A percentile compares a stretch with the other conserved stretches of the same genome.
Conservation (phyloP, 192 early-diverging fungal species). For the Podila minutissima region DNA sequence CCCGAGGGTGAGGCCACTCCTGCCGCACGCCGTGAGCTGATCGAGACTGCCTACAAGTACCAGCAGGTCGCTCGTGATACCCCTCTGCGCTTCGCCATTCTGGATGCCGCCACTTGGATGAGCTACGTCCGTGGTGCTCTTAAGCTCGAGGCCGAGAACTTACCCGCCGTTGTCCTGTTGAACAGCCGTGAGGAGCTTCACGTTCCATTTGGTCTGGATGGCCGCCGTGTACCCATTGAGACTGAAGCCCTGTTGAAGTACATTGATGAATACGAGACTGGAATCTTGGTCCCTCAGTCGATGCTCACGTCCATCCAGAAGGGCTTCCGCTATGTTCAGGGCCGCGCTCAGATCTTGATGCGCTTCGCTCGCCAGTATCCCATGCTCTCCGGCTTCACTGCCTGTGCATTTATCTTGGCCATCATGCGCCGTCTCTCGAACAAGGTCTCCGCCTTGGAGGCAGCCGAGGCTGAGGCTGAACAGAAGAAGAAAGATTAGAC, state of each 20-base stretch:
- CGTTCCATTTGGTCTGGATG: conserved; percentile 33
- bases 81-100: conserved; percentile 62
- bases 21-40: conserved; percentile 24
- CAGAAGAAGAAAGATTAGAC: background rate
- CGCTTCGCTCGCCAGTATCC: conserved; percentile 17
- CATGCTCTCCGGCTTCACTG: conserved; percentile 11
- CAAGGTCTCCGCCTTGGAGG: background rate
- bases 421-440: conserved; percentile 13
- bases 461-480: background rate
- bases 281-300: conserved; percentile 22
- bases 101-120: conserved; percentile 70
- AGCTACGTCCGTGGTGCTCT: conserved; percentile 69
- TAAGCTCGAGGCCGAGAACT: conserved; percentile 23
- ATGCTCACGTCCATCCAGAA: conserved; percentile 22
- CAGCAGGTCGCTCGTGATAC: background rate
- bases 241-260: conserved; percentile 27
- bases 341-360: background rate
- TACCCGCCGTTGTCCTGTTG: conserved; percentile 45
- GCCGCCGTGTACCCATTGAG: conserved; percentile 19
- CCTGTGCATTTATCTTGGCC: conserved; percentile 14
- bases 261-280: conserved; percentile 24
- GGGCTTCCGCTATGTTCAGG: conserved; percentile 22
- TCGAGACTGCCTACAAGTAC: conserved; percentile 49
- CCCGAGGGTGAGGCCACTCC: conserved; percentile 27
- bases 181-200: conserved; percentile 39